phyloP scores from a whole-genome alignment of 2,329 filamentous ascomycete genomes.

The Trichoderma sp. region DNA sequence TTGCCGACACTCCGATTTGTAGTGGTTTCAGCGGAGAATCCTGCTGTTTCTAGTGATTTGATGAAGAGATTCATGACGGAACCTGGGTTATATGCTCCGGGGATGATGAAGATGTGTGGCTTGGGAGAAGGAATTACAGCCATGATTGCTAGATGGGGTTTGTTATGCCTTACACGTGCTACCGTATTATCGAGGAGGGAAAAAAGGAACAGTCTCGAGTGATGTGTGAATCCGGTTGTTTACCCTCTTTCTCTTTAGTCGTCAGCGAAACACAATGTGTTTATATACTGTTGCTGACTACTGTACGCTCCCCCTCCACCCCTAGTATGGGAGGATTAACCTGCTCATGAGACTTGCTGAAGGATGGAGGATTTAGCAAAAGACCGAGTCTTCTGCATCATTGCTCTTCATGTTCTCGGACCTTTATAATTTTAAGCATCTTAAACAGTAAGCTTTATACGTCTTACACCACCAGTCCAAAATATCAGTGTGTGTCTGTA shows the following conservation, averaged over 20 bases:
- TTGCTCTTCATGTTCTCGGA: background rate
- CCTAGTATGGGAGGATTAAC: too few relatives aligned
- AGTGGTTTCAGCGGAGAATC: background rate
- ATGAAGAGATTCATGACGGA: background rate
- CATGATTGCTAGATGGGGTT: background rate
- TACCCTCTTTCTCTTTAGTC: background rate
- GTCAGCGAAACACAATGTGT: background rate
- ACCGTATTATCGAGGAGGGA: background rate
- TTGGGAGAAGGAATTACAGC: background rate
- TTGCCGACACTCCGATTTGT: background rate
- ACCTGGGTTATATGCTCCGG: background rate
- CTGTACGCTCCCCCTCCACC: too few relatives aligned
- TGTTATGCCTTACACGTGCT: background rate
- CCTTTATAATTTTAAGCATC: background rate
- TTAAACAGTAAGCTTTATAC: background rate
- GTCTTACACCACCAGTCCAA: background rate
- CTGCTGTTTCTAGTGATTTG: background rate
- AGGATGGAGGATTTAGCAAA: too few relatives aligned
- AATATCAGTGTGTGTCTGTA: background rate
- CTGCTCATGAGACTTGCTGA: too few relatives aligned
- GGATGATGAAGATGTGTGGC: background rate
- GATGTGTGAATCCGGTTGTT: background rate
- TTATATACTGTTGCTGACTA: background rate
- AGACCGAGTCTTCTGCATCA: too few relatives aligned
- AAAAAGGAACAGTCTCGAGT: background rate